A percentile compares a stretch with the other conserved stretches of the same genome.
These are phyloP conservation scores for Coccomyxa sp. DNA, from an alignment of 139 green algal genomes.

Conservation along the genomic window DNA sequence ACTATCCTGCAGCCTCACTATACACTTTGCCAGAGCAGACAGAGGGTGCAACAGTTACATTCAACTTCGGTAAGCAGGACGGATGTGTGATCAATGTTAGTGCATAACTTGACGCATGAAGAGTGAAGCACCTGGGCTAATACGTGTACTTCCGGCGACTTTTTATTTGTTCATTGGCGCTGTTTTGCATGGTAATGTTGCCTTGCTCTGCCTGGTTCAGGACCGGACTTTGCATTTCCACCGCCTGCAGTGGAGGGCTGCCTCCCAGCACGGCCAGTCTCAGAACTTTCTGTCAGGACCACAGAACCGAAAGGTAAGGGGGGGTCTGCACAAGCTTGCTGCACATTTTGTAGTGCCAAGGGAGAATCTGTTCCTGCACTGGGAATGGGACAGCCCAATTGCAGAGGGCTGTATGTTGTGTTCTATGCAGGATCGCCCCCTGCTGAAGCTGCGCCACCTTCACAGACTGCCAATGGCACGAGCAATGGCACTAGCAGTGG, in stretches of 20 bases:
- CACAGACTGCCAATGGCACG: too few relatives aligned
- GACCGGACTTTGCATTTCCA: conserved; percentile 11
- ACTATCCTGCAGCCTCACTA: conserved; percentile 75
- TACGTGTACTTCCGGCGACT: not conserved
- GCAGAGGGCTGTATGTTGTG: too few relatives aligned
- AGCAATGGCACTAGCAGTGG: too few relatives aligned
- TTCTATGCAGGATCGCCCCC: too few relatives aligned
- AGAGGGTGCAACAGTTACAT: conserved; percentile 45
- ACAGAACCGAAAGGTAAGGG: too few relatives aligned
- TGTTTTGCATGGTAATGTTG: not conserved
- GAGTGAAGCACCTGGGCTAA: not conserved
- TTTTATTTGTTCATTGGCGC: not conserved
- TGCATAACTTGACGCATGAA: not conserved
- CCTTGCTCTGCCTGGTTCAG: not conserved
- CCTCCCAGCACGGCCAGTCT: conserved; percentile 17
- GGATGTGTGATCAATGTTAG: not conserved
- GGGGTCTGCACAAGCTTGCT: too few relatives aligned
- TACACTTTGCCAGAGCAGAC: conserved; percentile 64
- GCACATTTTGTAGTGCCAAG: too few relatives aligned
- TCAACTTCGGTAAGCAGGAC: conserved; percentile 70
- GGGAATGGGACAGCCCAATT: too few relatives aligned
- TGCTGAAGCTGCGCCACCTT: too few relatives aligned
- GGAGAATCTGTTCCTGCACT: too few relatives aligned
- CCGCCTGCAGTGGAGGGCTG: conserved; percentile 20
- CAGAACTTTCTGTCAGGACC: conserved; percentile 1